These are phyloP conservation scores for Trichomonas gallinae DNA, from an alignment of 208 protist genomes.

Conservation along the genomic window DNA sequence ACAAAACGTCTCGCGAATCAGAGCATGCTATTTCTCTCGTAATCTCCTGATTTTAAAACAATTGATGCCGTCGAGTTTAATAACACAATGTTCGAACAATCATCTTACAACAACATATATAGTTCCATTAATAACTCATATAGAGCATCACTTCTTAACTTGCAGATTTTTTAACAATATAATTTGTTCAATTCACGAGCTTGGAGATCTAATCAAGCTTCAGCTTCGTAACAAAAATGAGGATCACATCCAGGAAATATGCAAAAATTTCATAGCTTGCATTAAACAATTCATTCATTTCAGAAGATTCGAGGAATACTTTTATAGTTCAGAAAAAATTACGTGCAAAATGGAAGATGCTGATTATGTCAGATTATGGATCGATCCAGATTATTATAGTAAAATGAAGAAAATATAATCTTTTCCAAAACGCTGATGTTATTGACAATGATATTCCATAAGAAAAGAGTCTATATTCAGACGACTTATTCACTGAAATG, in stretches of 20 bases:
- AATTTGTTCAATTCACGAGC: background rate
- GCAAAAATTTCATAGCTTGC: no score
- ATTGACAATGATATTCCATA: no score
- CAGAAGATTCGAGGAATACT: no score
- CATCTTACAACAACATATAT: background rate
- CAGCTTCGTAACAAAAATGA: background rate
- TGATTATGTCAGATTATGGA: no score
- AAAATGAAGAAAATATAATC: no score
- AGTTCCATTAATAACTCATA: background rate
- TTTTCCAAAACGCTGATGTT: no score
- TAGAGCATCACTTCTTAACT: background rate
- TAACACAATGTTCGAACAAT: background rate
- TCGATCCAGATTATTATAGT: no score
- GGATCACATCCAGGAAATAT: background rate
- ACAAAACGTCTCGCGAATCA: background rate
- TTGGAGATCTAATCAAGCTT: background rate
- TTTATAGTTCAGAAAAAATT: no score
- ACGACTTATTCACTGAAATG: no score
- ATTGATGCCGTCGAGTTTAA: background rate
- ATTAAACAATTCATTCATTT: no score
- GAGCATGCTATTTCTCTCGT: background rate
- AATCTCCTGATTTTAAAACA: background rate
- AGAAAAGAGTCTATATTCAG: no score
- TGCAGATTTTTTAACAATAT: background rate
- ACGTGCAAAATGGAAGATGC: no score